Evolutionary conservation across 768 basidiomycete genomes (phyloP).

Genomic region (Suillus americanus): DNA sequence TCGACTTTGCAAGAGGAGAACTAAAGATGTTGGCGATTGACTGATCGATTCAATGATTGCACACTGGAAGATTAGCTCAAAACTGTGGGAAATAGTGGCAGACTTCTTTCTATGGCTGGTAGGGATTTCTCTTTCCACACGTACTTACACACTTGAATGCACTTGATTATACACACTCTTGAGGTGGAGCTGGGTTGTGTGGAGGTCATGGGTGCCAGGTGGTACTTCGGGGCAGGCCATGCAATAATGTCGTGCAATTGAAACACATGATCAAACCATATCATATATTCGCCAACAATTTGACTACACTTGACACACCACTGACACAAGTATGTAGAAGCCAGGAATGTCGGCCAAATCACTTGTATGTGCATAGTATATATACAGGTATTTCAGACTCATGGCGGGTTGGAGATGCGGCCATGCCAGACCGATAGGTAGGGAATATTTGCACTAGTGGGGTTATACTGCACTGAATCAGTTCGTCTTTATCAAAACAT

Average conservation of each 20-base stretch:
- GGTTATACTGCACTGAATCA: not conserved
- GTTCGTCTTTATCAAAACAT: conserved; percentile 45
- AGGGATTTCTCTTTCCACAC: not conserved
- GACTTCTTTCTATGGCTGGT: not conserved
- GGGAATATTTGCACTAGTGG: not conserved
- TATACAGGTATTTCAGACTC: not conserved
- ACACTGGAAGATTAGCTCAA: not conserved
- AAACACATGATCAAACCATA: not conserved
- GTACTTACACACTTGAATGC: not conserved
- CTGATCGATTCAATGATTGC: not conserved
- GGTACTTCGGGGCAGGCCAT: not conserved
- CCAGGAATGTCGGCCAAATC: not conserved
- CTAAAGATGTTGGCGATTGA: not conserved
- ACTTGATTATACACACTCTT: not conserved
- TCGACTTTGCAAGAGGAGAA: not conserved
- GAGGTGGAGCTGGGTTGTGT: not conserved
- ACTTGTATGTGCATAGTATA: not conserved
- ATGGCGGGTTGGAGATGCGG: not conserved
- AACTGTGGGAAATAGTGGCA: not conserved
- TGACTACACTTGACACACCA: not conserved
- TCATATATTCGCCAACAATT: not conserved
- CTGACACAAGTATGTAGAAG: not conserved
- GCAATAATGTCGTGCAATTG: not conserved
- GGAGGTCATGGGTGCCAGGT: not conserved
- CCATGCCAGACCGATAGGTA: not conserved